A percentile compares a stretch with the other conserved stretches of the same genome.
Conservation (phyloP, 208 protist genomes). For the Trypanosoma melophagium region DNA sequence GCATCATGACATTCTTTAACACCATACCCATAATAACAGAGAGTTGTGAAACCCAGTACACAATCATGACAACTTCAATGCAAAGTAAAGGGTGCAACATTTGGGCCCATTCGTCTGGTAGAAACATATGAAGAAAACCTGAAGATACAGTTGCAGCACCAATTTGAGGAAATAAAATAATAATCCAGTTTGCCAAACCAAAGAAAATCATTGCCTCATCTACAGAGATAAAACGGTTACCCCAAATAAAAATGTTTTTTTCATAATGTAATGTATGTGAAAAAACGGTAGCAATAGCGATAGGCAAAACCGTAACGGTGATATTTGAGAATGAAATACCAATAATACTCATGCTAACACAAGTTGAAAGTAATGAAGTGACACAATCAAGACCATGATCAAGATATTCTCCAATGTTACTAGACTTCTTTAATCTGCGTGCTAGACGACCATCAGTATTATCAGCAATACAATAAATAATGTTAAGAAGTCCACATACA, state of each 20-base stretch:
- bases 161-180: conserved; percentile 52
- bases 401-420: conserved; percentile 87
- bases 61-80: conserved; percentile 62
- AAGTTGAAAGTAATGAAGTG: conserved; percentile 81
- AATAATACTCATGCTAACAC: conserved; percentile 54
- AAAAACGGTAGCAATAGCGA: conserved; percentile 72
- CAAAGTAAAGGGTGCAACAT: conserved; percentile 19
- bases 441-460: conserved; percentile 91
- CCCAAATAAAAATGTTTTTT: conserved; percentile 82
- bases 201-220: conserved; percentile 93
- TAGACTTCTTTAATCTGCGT: conserved; percentile 71
- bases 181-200: conserved; percentile 65
- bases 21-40: conserved; percentile 53
- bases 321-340: conserved; percentile 72
- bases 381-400: conserved; percentile 92
- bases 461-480: conserved; percentile 87
- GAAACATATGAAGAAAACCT: conserved; percentile 21
- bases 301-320: conserved; percentile 51
- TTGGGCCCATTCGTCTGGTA: conserved; percentile 23
- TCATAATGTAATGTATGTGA: conserved; percentile 87
- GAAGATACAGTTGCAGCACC: conserved; percentile 35
- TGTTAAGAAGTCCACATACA: conserved; percentile 70
- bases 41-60: conserved; percentile 61
- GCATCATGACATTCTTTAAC: conserved; percentile 50
- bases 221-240: conserved; percentile 80